Base-by-base conservation (phyloP, 306 rosid genomes). In the Prunus mongolica region DNA sequence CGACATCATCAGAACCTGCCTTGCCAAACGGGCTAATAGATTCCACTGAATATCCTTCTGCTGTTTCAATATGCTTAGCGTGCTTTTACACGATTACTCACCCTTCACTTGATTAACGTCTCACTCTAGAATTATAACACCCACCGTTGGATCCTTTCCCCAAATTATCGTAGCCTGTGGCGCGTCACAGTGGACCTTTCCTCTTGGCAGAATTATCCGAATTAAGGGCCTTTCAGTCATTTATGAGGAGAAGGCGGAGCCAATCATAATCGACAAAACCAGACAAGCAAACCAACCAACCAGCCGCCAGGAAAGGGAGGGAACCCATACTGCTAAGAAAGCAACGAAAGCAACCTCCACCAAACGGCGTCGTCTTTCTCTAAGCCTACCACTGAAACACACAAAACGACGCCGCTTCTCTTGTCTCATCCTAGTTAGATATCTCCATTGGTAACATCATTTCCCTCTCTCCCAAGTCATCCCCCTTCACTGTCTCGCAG, bases 281-380 rank as follows among this genome's bases (percentile, higher is more conserved):
- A 11, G 68, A 57, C 12, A 50, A 55, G 54, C 57, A 27, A 60
- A 19, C 14, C 55, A 28, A 72, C 14, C 25, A 54, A 71, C 22
- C 66, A 72, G 77, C 57, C 77, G 77, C 77, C 77, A 58, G 57
- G 45, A 60, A 60, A 44, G 54, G 49, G 66, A 38, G 54, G 54
- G 38, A 72, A 34, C 64, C 75, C 65, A 56, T 50, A 16, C 28
- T 8, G 51, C 5, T 38, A 49, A 1, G 76, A 72, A 22, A 72
- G 76, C 76, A 22, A 57, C 76, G 3, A 56, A 38, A 44, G 56
- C 68, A 73, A 58, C 76, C 8, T 12, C 50, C 75, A n/a, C 64
- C 28, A 74, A 58, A 79, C 84, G 88, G 0, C 83, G 86, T 67
- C 88, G 88, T 71, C 32, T 18, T 0, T 3, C 16, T 1, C n/a